Base-by-base conservation (phyloP, 805 yeast genomes). In the Monosporozyma aquatica region DNA sequence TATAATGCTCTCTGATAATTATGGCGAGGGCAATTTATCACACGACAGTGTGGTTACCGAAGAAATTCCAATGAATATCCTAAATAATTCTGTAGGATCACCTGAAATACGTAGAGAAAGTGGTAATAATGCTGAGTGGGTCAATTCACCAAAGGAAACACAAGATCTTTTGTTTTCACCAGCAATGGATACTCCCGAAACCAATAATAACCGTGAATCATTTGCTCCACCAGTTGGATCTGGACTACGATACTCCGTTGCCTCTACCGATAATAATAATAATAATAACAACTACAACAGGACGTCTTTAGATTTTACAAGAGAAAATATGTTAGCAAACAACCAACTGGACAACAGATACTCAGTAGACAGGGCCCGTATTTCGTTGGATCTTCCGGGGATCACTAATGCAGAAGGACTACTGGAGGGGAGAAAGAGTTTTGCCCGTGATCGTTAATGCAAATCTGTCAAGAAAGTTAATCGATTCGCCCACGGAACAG, bases 321-420 rank as follows among this genome's bases (percentile, higher is more conserved):
- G 71, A 46, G 44, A 48, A 7, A 52, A 60, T 5, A 66, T 66
- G 70, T 39, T 61, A 40, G 55, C 62, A 30, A 59, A 61, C 6
- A 56, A 62, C 32, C 66, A 66, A 46, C 49, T 66, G 18, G 66
- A 64, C 44, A 60, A 58, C 25, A 55, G 70, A 46, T 58, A 56
- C 18, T 64, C 69, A 6, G 55, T 66, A 28, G 70, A 67, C 36
- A 60, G 65, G 36, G 70, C 70, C 1, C 59, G 70, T 50, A 48
- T 63, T 2, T 67, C 71, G 5, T 48, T 66, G 23, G 71, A 67
- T 13, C 47, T 67, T 24, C 71, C 71, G 5, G 70, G 71, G 11
- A 51, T 65, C 20, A 66, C 69, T 0, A 61, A 58, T 39, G 71
- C 71, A 1, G 41, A 40, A 21, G 40, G 37, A 9, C 14, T 42